These are phyloP conservation scores for Verticillium dahliae DNA, from an alignment of 2,329 filamentous ascomycete genomes.

Conservation along the genomic window DNA sequence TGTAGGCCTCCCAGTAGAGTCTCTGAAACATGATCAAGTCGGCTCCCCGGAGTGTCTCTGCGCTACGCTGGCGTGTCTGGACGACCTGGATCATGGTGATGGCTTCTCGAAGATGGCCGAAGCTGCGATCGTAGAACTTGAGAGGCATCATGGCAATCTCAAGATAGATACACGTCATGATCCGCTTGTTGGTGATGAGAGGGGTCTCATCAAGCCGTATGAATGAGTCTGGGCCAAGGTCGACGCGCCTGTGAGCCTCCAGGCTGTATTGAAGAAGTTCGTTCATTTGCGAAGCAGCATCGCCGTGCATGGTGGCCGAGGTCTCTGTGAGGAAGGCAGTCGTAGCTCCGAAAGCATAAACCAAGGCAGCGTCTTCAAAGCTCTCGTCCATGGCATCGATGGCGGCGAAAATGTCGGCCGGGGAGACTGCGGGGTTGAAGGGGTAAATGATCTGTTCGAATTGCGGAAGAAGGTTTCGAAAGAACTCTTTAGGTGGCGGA, in stretches of 20 bases:
- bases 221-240: slow-evolving; percentile 23
- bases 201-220: slow-evolving; percentile 30
- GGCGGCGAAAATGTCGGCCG: slow-evolving; percentile 21
- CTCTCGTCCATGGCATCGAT: slow-evolving; percentile 24
- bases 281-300: slow-evolving; percentile 21
- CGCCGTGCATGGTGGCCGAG: slow-evolving; percentile 19
- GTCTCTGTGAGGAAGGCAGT: slow-evolving; percentile 28
- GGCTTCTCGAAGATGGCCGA: slow-evolving; percentile 43
- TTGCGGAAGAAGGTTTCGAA: slow-evolving; percentile 22
- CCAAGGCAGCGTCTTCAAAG: slow-evolving; percentile 26
- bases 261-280: slow-evolving; percentile 13
- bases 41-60: slow-evolving; percentile 16
- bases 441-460: slow-evolving; percentile 29
- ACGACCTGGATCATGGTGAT: slow-evolving; percentile 37
- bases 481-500: slow-evolving; percentile 20
- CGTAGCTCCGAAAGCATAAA: slow-evolving; percentile 27
- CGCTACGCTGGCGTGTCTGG: slow-evolving; percentile 32
- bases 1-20: slow-evolving; percentile 49
- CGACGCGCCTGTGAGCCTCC: slow-evolving; percentile 18
- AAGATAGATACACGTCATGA: slow-evolving; percentile 45
- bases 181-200: slow-evolving; percentile 33
- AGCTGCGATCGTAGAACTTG: slow-evolving; percentile 38
- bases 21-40: slow-evolving; percentile 26
- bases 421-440: slow-evolving; percentile 25
- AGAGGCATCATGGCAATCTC: slow-evolving; percentile 45